These are phyloP conservation scores for Oryza glaberrima DNA, from an alignment of 176 grass and related monocot species.

Conservation along the genomic window DNA sequence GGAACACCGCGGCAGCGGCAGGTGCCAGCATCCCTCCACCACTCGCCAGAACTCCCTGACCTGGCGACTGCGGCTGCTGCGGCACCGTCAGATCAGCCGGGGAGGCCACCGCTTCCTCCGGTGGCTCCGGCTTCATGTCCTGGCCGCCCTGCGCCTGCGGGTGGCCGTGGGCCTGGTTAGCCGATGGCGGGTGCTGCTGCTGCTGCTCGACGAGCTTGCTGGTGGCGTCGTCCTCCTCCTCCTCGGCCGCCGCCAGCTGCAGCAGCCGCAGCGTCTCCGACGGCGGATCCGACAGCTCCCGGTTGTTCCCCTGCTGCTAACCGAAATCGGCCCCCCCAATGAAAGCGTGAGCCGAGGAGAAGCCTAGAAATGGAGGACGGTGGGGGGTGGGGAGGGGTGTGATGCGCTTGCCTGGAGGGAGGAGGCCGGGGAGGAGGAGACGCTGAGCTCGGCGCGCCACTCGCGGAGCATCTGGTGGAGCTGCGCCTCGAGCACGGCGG, in stretches of 20 bases:
- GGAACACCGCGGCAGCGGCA: constrained; percentile 50
- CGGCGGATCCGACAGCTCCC: constrained; percentile 60
- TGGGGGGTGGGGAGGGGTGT: neutral
- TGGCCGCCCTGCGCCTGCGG: constrained; percentile 29
- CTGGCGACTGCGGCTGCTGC: constrained; percentile 6
- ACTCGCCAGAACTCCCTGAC: constrained; percentile 23
- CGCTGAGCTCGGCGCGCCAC: constrained; percentile 92
- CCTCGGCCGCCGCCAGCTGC: constrained; percentile 64
- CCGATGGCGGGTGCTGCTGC: neutral
- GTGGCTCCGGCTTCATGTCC: constrained; percentile 59
- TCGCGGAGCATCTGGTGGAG: constrained; percentile 95
- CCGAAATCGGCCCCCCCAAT: constrained; percentile 2
- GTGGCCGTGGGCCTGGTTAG: constrained; percentile 35
- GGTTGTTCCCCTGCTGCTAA: constrained; percentile 53
- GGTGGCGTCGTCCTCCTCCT: constrained; percentile 94
- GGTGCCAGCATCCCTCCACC: constrained; percentile 20
- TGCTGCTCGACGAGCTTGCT: constrained; percentile 67
- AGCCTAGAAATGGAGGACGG: neutral
- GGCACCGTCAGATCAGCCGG: constrained; percentile 22
- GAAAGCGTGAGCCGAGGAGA: neutral
- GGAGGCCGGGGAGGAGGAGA: constrained; percentile 71
- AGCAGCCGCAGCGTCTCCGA: constrained; percentile 64
- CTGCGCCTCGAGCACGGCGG: constrained; percentile 79
- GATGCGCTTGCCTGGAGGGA: constrained; percentile 55
- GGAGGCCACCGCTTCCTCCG: constrained; percentile 38